Evolutionary conservation across 1,139 yeast genomes (phyloP), one percentile per base, ranked within the genome.

Genomic region (Pichia norvegensis): DNA sequence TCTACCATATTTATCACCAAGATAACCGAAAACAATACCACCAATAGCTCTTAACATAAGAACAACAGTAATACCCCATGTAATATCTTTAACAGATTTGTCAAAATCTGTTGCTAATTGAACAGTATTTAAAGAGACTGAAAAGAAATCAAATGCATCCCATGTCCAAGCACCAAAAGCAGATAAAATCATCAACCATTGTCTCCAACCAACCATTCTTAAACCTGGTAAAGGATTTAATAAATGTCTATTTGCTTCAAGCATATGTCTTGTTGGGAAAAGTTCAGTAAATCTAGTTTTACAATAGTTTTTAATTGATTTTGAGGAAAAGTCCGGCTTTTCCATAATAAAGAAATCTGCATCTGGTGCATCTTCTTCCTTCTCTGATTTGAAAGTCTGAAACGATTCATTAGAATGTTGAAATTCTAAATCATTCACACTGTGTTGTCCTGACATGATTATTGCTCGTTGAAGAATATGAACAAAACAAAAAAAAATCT

Each of bases 51-150:
- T 73, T 53, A 84, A 68, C 90, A 85, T 82, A 47, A 84, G 72
- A 39, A 84, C 94, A 47, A 84, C 68, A 0, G 94, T 84, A 52
- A 84, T 79, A 50, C 90, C 92, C 90, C 92, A 84, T 4, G 90
- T 78, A 51, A 84, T 70, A 43, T 76, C 74, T 31, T 74, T 72
- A 35, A 76, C 75, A 14, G 69, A 54, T 27, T 68, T 72, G 49
- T 68, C 68, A 47, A 84, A 72, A 29, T 76, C 68, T 29, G 59
- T 54, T 6, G 92, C 86, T 44, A 84, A 70, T 9, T 64, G 66
- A 1, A 78, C 54, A 19, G 81, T 80, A 51, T 81, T 74, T 40
- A 81, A 69, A 7, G 85, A 76, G 13, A 82, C 84, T 27, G 82
- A 71, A 62, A 84, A 85, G 64, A 81, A 85, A 64, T 84, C 94